Percentiles rank a stretch among this genome's conserved stretches.
Evolutionary conservation across 139 green algal species (phyloP).

Genomic region (Micromonas commoda): DNA sequence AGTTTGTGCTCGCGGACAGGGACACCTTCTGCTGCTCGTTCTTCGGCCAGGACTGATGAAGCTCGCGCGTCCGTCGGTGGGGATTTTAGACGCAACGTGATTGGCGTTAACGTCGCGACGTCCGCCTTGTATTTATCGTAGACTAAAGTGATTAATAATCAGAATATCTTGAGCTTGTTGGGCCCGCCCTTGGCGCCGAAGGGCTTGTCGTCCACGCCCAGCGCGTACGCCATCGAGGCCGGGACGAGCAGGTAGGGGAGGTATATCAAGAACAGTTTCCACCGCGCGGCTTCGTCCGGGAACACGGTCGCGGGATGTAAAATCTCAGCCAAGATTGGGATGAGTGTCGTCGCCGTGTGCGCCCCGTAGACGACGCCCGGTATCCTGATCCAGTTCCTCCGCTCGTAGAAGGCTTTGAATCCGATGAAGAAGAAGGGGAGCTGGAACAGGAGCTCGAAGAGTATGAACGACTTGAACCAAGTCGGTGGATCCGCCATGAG

Average conservation of each 20-base stretch:
- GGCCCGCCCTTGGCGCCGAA: slow-evolving; percentile 2
- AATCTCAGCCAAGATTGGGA: slow-evolving; percentile 5
- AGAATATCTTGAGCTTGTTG: too few species aligned
- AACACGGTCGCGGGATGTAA: background rate
- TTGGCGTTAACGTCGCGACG: too few species aligned
- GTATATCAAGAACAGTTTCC: slow-evolving; percentile 8
- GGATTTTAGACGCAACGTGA: too few species aligned
- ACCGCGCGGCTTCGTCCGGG: background rate
- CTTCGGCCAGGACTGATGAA: background rate
- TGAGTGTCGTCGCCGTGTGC: slow-evolving; percentile 17
- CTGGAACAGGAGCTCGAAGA: slow-evolving; percentile 18
- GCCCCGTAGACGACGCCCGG: background rate
- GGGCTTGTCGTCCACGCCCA: background rate
- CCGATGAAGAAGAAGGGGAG: slow-evolving; percentile 16
- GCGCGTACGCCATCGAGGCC: background rate
- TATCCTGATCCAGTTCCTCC: background rate
- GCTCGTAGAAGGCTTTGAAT: background rate
- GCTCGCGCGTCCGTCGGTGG: too few species aligned
- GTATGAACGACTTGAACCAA: slow-evolving; percentile 1
- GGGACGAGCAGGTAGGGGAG: slow-evolving; percentile 13
- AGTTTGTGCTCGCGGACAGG: slow-evolving; percentile 51
- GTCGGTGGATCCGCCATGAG: slow-evolving; percentile 5
- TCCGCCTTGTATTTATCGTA: too few species aligned
- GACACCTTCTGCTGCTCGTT: slow-evolving; percentile 64
- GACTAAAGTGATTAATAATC: too few species aligned